These are phyloP conservation scores for Teunomyces barrocoloradensis DNA, from an alignment of 805 yeast genomes.

Conservation along the genomic window DNA sequence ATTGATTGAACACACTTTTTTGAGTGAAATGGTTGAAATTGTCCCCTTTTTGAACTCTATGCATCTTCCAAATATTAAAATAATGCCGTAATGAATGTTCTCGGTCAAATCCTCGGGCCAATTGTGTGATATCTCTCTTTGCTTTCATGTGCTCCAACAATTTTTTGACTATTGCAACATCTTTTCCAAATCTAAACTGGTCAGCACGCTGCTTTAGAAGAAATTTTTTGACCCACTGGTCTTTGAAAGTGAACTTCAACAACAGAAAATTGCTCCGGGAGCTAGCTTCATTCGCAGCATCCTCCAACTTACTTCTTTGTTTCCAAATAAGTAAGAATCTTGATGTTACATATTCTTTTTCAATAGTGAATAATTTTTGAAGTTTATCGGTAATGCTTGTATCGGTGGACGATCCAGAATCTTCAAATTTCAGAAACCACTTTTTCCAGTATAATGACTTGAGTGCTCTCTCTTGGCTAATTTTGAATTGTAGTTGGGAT, in stretches of 20 bases:
- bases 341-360: conserved; percentile 12
- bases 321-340: conserved; percentile 18
- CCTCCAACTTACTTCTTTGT: not conserved
- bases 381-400: conserved; percentile 11
- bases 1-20: conserved; percentile 1
- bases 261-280: conserved; percentile 7
- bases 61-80: conserved; percentile 17
- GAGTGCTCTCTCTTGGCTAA: not conserved
- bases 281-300: conserved; percentile 2
- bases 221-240: conserved; percentile 15
- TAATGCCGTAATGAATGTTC: not conserved
- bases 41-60: not conserved
- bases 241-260: conserved; percentile 9
- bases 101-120: conserved; percentile 11
- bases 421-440: conserved; percentile 8
- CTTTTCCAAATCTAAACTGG: conserved; percentile 4
- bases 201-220: not conserved
- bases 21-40: not conserved
- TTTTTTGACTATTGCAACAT: conserved; percentile 2
- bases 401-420: not conserved
- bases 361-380: conserved; percentile 10
- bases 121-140: conserved; percentile 2
- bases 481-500: not conserved
- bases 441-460: conserved; percentile 5
- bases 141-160: conserved; percentile 14